Conservation (phyloP, 2,329 filamentous ascomycete species). For the Pezicula radicicola region DNA sequence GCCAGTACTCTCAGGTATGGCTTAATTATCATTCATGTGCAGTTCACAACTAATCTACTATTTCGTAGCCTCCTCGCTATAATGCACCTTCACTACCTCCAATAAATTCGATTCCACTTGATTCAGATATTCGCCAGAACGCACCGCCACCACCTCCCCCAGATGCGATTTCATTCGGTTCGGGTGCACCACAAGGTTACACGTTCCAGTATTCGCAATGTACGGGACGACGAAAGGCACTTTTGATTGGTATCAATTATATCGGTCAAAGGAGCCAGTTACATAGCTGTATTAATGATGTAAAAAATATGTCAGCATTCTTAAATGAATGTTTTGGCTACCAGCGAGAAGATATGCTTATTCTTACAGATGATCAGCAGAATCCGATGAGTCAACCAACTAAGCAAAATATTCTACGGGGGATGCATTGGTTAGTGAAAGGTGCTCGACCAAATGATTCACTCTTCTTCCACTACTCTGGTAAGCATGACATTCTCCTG, state of each 20-base stretch:
- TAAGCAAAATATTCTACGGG: conserved; percentile 89
- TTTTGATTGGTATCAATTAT: conserved; percentile 95
- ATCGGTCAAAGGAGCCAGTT: conserved; percentile 89
- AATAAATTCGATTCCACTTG: too few relatives aligned
- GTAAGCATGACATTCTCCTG: too few relatives aligned
- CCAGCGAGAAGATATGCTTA: conserved; percentile 94
- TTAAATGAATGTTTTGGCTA: conserved; percentile 88
- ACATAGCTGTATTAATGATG: conserved; percentile 93
- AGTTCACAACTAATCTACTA: too few relatives aligned
- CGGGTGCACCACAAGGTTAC: conserved; percentile 77
- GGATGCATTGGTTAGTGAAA: conserved; percentile 98
- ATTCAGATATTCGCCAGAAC: too few relatives aligned
- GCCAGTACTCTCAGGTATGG: too few relatives aligned
- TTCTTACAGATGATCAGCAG: conserved; percentile 93
- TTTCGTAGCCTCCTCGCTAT: too few relatives aligned
- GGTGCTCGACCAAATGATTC: conserved; percentile 91
- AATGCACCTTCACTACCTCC: too few relatives aligned
- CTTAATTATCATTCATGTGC: too few relatives aligned
- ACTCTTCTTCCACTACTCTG: conserved; percentile 96
- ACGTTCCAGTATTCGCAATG: conserved; percentile 90
- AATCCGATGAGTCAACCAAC: conserved; percentile 97
- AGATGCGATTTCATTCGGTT: conserved; percentile 68
- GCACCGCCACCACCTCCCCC: conserved; percentile 68
- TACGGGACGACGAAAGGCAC: conserved; percentile 81
- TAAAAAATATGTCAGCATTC: conserved; percentile 94